These are phyloP conservation scores for Tagetes erecta DNA, from an alignment of 129 eudicot species.

Conservation along the genomic window DNA sequence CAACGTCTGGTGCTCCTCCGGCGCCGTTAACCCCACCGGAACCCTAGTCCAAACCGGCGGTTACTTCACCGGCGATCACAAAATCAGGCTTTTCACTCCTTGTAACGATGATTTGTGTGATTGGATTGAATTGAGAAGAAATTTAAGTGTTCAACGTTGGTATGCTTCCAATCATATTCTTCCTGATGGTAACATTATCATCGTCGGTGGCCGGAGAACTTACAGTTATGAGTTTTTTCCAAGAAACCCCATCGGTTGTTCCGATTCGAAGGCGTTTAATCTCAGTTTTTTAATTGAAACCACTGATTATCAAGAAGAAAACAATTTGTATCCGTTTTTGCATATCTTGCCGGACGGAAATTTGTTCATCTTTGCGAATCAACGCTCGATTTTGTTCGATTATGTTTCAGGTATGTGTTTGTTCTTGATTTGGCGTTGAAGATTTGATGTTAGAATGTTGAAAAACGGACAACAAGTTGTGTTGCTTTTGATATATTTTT, in stretches of 20 bases:
- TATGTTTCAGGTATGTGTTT: slow-evolving; percentile 12
- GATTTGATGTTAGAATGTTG: no score
- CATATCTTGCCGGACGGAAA: slow-evolving; percentile 76
- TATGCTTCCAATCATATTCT: slow-evolving; percentile 55
- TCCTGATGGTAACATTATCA: slow-evolving; percentile 76
- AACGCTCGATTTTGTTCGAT: slow-evolving; percentile 60
- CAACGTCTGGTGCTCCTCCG: slow-evolving; percentile 87
- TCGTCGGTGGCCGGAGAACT: slow-evolving; percentile 74
- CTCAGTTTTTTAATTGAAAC: slow-evolving; percentile 55
- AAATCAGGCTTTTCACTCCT: slow-evolving; percentile 55
- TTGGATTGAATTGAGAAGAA: slow-evolving; percentile 56
- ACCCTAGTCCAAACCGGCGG: slow-evolving; percentile 77
- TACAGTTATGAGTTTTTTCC: slow-evolving; percentile 83
- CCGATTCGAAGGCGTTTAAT: slow-evolving; percentile 10
- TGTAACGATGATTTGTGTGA: slow-evolving; percentile 50
- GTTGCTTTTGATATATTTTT: no score
- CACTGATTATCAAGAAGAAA: slow-evolving; percentile 53
- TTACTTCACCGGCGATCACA: slow-evolving; percentile 53
- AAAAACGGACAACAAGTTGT: no score
- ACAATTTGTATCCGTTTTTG: slow-evolving; percentile 80
- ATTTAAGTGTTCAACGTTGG: slow-evolving; percentile 60
- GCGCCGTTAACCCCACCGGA: slow-evolving; percentile 57
- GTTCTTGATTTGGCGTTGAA: no score
- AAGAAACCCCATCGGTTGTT: slow-evolving; percentile 20
- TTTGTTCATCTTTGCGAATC: slow-evolving; percentile 66